These are phyloP conservation scores for Phaeosphaeriaceae sp. DNA, from an alignment of 2,329 filamentous ascomycete species.

Conservation along the genomic window DNA sequence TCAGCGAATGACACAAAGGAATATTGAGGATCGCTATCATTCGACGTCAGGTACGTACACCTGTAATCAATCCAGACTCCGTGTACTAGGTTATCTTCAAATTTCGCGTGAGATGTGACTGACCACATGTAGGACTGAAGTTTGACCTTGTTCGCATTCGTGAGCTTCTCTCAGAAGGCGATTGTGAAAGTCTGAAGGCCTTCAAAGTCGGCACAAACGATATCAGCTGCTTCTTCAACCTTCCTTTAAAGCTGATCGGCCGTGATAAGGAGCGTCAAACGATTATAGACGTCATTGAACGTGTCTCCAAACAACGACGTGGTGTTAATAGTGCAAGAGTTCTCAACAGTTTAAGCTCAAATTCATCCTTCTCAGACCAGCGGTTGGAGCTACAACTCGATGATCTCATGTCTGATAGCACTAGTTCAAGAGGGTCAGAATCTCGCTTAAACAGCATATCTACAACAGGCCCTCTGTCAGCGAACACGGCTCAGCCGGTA, in stretches of 20 bases:
- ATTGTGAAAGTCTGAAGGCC: constrained; percentile 71
- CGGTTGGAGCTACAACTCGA: constrained; percentile 57
- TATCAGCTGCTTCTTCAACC: constrained; percentile 88
- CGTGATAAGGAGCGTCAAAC: constrained; percentile 73
- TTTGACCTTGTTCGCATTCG: constrained; percentile 79
- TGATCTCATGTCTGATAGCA: constrained; percentile 58
- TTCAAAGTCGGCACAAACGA: constrained; percentile 84
- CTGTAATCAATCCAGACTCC: background rate
- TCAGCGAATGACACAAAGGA: constrained; percentile 90
- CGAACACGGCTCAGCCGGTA: constrained; percentile 33
- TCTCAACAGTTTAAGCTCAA: constrained; percentile 59
- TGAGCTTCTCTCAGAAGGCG: constrained; percentile 75
- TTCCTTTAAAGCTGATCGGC: constrained; percentile 83
- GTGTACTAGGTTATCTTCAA: no score
- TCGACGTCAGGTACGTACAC: constrained; percentile 66
- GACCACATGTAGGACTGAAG: constrained; percentile 66
- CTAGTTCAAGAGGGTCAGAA: constrained; percentile 62
- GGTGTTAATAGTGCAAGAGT: constrained; percentile 44
- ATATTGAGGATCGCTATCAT: constrained; percentile 85
- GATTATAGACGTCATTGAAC: constrained; percentile 74
- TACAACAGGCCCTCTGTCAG: constrained; percentile 27
- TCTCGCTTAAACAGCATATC: constrained; percentile 47
- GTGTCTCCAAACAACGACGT: constrained; percentile 71
- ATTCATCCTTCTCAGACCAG: constrained; percentile 59
- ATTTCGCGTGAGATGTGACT: background rate